These are phyloP conservation scores for Nidula niveotomentosa DNA, from an alignment of 1,284 basidiomycete species.

Conservation along the genomic window DNA sequence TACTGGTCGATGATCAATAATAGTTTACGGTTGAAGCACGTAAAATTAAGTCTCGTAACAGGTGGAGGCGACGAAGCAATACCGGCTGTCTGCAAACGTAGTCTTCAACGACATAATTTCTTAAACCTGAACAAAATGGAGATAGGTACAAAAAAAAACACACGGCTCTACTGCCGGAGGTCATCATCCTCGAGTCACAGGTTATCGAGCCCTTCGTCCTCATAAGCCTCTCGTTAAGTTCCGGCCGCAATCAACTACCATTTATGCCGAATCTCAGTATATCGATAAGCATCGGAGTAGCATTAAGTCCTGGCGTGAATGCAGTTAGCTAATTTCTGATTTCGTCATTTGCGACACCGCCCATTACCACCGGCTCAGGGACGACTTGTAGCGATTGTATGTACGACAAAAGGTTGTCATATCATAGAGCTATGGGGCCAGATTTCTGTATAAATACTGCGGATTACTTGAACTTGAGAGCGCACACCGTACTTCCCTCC, in stretches of 20 bases:
- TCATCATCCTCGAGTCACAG: background rate
- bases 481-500: background rate
- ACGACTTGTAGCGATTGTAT: background rate
- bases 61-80: background rate
- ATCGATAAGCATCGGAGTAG: slow-evolving; percentile 8
- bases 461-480: background rate
- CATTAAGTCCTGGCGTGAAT: slow-evolving; percentile 1
- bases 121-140: background rate
- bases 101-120: background rate
- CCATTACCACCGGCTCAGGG: background rate
- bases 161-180: background rate
- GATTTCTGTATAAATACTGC: background rate
- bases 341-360: background rate
- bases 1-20: background rate
- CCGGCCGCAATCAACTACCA: slow-evolving; percentile 1
- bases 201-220: background rate
- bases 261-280: slow-evolving; percentile 7
- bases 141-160: background rate
- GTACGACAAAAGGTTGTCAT: background rate
- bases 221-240: background rate
- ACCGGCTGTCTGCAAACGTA: background rate
- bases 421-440: background rate
- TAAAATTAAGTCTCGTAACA: too few species aligned
- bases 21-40: background rate
- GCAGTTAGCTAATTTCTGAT: background rate